Percentiles rank a stretch among this genome's conserved stretches.
Evolutionary conservation across 768 basidiomycete species (phyloP).

Genomic region (Chiua virens): DNA sequence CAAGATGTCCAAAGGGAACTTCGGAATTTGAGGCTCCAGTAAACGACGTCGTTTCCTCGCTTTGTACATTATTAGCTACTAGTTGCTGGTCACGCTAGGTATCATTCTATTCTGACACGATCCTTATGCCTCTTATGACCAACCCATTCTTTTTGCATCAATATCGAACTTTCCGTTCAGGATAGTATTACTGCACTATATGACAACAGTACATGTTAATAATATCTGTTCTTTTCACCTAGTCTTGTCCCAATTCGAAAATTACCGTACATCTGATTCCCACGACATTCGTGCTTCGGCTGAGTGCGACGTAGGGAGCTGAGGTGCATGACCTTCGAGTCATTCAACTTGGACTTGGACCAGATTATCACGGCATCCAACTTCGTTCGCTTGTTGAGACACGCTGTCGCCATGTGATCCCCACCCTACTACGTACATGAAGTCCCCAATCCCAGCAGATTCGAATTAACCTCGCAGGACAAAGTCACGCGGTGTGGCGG

Average conservation of each 20-base stretch:
- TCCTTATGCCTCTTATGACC: not conserved
- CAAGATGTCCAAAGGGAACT: slow-evolving; percentile 40
- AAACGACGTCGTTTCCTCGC: not conserved
- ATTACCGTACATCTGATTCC: not conserved
- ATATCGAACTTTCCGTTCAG: not conserved
- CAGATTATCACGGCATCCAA: too few species aligned
- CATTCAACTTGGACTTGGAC: too few species aligned
- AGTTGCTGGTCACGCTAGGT: slow-evolving; percentile 18
- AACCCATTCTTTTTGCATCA: slow-evolving; percentile 10
- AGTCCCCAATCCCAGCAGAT: too few species aligned
- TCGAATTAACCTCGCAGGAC: too few species aligned
- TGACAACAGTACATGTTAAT: not conserved
- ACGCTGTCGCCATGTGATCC: too few species aligned
- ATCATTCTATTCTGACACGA: not conserved
- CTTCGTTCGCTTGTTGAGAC: too few species aligned
- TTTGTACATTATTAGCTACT: too few species aligned
- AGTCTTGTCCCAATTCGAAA: too few species aligned
- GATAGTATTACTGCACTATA: not conserved
- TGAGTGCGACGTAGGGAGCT: too few species aligned
- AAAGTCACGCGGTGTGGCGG: too few species aligned
- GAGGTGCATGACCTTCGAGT: too few species aligned
- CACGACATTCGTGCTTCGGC: not conserved
- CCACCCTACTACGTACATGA: too few species aligned
- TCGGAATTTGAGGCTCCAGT: slow-evolving; percentile 25
- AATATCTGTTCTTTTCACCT: not conserved